These are phyloP conservation scores for Saccharomycopsis malanga DNA, from an alignment of 805 yeast species.

Conservation along the genomic window DNA sequence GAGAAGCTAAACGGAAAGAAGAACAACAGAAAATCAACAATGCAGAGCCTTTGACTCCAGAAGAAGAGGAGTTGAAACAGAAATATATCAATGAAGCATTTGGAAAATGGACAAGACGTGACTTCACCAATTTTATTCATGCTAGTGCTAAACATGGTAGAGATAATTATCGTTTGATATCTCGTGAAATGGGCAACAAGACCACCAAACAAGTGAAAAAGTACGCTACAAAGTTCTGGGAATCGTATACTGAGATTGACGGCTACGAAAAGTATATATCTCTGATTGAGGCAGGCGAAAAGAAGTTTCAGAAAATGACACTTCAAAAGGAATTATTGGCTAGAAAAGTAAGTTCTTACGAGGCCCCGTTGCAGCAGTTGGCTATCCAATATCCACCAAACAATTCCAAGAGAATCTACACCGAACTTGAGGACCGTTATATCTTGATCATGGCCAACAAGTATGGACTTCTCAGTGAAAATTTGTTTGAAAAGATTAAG, in stretches of 20 bases:
- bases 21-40: slow-evolving; percentile 51
- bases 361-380: slow-evolving; percentile 58
- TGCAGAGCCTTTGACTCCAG: slow-evolving; percentile 55
- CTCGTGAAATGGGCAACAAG: slow-evolving; percentile 50
- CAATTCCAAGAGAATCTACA: slow-evolving; percentile 67
- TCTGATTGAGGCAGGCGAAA: slow-evolving; percentile 71
- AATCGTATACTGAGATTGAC: slow-evolving; percentile 48
- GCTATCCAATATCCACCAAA: slow-evolving; percentile 73
- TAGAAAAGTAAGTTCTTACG: slow-evolving; percentile 44
- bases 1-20: slow-evolving; percentile 22
- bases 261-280: slow-evolving; percentile 64
- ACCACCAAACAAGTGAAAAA: slow-evolving; percentile 49
- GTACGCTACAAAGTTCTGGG: slow-evolving; percentile 62
- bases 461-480: slow-evolving; percentile 54
- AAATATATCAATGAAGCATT: slow-evolving; percentile 50
- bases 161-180: slow-evolving; percentile 40
- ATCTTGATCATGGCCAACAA: slow-evolving; percentile 54
- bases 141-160: slow-evolving; percentile 65
- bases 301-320: slow-evolving; percentile 47
- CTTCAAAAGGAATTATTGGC: slow-evolving; percentile 51
- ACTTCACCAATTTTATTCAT: slow-evolving; percentile 64
- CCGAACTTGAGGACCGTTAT: slow-evolving; percentile 64
- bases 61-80: slow-evolving; percentile 50
- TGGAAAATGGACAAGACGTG: slow-evolving; percentile 66
- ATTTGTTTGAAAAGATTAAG: slow-evolving; percentile 56